Percentiles rank a stretch among this genome's conserved stretches.
These are phyloP conservation scores for Polyplosphaeria fusca DNA, from an alignment of 495 filamentous ascomycete species.

Conservation along the genomic window DNA sequence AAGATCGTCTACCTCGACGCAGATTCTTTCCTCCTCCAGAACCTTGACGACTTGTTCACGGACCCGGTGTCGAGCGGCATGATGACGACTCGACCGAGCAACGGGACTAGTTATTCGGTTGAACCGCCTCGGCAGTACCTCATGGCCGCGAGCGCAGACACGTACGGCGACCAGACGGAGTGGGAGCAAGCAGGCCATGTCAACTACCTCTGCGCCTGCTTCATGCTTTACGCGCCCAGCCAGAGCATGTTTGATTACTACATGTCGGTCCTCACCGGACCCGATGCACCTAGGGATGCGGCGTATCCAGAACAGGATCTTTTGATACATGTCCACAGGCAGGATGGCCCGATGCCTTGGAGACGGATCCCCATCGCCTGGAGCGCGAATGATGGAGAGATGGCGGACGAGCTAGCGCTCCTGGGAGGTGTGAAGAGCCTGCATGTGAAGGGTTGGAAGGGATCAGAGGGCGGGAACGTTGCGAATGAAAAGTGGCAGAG, in stretches of 20 bases:
- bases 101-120: neutral
- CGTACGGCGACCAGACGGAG: slow-evolving; percentile 3
- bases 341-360: slow-evolving; percentile 16
- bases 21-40: slow-evolving; percentile 28
- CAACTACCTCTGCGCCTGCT: slow-evolving; percentile 23
- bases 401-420: neutral
- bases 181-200: slow-evolving; percentile 19
- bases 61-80: slow-evolving; percentile 4
- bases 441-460: slow-evolving; percentile 21
- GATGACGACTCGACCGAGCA: neutral
- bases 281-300: slow-evolving; percentile 8
- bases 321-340: slow-evolving; percentile 13
- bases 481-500: slow-evolving; percentile 8
- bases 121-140: slow-evolving; percentile 1
- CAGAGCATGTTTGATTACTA: slow-evolving; percentile 11
- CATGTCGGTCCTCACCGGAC: neutral
- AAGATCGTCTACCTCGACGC: slow-evolving; percentile 32
- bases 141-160: slow-evolving; percentile 15
- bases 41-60: slow-evolving; percentile 25
- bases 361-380: slow-evolving; percentile 10
- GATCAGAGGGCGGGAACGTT: slow-evolving; percentile 12
- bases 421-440: slow-evolving; percentile 14
- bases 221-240: slow-evolving; percentile 14
- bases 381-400: slow-evolving; percentile 25
- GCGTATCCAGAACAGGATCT: slow-evolving; percentile 22